These are phyloP conservation scores for Dalbergia cochinchinensis DNA, from an alignment of 306 rosid genomes.

Conservation along the genomic window DNA sequence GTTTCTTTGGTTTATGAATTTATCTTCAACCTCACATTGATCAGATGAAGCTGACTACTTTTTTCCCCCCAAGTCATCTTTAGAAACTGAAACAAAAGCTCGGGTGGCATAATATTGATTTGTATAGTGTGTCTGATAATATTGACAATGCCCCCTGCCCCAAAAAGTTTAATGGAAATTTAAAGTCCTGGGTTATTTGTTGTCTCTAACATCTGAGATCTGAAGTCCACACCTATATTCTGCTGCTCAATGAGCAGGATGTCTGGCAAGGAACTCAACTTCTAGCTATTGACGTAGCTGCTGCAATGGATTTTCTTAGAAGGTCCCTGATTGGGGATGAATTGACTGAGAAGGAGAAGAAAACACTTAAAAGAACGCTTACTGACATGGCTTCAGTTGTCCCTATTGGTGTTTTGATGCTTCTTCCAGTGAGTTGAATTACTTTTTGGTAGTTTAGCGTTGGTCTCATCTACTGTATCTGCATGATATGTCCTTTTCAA, in stretches of 20 bases:
- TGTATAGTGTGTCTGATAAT: slow-evolving; percentile 13
- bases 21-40: slow-evolving; percentile 25
- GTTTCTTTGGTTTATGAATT: slow-evolving; percentile 34
- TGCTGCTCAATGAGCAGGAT: slow-evolving; percentile 66
- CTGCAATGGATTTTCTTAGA: slow-evolving; percentile 78
- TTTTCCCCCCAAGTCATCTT: background rate
- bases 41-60: slow-evolving; percentile 19
- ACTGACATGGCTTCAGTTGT: slow-evolving; percentile 96
- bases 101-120: slow-evolving; percentile 13
- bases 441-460: slow-evolving; percentile 16
- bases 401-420: slow-evolving; percentile 95
- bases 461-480: slow-evolving; percentile 33
- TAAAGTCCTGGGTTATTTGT: slow-evolving; percentile 10
- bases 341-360: slow-evolving; percentile 88
- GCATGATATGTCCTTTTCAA: slow-evolving; percentile 4
- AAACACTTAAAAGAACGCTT: slow-evolving; percentile 80
- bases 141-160: slow-evolving; percentile 6
- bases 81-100: slow-evolving; percentile 16
- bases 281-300: slow-evolving; percentile 84
- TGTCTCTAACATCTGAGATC: slow-evolving; percentile 41
- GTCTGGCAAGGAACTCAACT: slow-evolving; percentile 99
- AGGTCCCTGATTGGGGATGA: slow-evolving; percentile 87
- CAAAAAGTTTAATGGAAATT: background rate
- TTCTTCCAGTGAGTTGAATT: slow-evolving; percentile 82
- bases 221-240: slow-evolving; percentile 22